Evolutionary conservation across 2,329 filamentous ascomycete species (phyloP), one percentile per base, ranked within the genome.

Genomic region (Fusarium redolens): DNA sequence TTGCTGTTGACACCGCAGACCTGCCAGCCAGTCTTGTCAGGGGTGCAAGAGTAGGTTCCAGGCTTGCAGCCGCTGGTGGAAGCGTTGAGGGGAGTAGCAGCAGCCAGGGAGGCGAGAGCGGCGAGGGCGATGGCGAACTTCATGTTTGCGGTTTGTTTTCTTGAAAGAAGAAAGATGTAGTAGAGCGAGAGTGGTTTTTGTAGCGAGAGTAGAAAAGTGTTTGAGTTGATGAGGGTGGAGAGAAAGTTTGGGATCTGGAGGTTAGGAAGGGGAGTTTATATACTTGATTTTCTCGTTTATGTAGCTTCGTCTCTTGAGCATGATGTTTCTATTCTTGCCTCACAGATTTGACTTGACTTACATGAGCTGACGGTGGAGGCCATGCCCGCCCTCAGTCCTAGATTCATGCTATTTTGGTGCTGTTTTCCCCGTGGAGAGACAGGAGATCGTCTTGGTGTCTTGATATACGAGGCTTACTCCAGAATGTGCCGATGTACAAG

Each of bases 31-130:
- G 52, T 52, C 45, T 48, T 61, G 61, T 77, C 55, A 18, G 56
- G 37, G 25, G 76, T 61, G 79, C 82, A 83, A 15, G 65, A 15
- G 72, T 83, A 83, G n/a, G 81, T 81, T 47, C 62, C 82, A 4
- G 82, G 81, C 44, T 65, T 75, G 79, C 82, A 83, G 18, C 30
- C 41, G 9, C 48, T 37, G 37, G 52, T 17, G 10, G 73, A 31
- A 17, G 65, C 37, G 15, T 69, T 69, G 22, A 68, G 38, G 4
- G 76, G 74, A 41, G 74, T 58, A 20, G 71, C 74, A 54, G 74
- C 47, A 25, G 67, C 71, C 54, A 73, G 11, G 45, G 74, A 68
- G 50, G 75, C 76, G 63, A 80, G 45, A 56, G 77, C 58, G 37
- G 76, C 56, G 45, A 73, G 55, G 67, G 68, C 20, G 65, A 77